Conservation (phyloP, 306 rosid species). For the Hippophae rhamnoides region DNA sequence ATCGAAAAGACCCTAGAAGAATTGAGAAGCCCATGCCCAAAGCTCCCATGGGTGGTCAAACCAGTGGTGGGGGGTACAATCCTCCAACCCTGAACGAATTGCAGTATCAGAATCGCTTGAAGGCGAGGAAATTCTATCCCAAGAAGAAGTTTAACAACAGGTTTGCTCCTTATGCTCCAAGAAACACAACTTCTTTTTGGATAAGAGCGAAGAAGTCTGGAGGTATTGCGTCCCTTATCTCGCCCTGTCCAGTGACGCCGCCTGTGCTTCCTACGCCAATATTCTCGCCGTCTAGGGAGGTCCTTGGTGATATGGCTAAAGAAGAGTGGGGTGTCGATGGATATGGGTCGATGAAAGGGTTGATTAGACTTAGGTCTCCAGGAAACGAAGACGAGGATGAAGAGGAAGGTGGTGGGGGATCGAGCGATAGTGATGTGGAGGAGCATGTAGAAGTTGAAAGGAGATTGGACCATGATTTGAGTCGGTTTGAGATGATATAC, state of each 20-base stretch:
- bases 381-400: constrained; percentile 30
- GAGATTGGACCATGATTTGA: constrained; percentile 87
- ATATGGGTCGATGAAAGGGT: constrained; percentile 78
- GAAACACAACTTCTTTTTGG: constrained; percentile 65
- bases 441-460: constrained; percentile 92
- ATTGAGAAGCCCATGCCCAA: constrained; percentile 32
- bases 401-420: constrained; percentile 43
- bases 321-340: constrained; percentile 84
- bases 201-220: constrained; percentile 61
- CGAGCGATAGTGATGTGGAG: constrained; percentile 80
- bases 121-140: constrained; percentile 40
- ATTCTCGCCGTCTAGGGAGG: constrained; percentile 58
- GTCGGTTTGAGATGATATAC: constrained; percentile 83
- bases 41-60: constrained; percentile 17
- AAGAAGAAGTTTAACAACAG: constrained; percentile 43
- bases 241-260: constrained; percentile 82
- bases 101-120: constrained; percentile 62
- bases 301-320: constrained; percentile 50
- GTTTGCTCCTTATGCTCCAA: constrained; percentile 68
- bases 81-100: constrained; percentile 66
- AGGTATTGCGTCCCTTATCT: constrained; percentile 70
- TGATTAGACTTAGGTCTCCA: constrained; percentile 54
- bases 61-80: constrained; percentile 26
- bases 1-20: constrained; percentile 48
- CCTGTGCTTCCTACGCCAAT: constrained; percentile 73